phyloP scores from a whole-genome alignment of 2,329 filamentous ascomycete species.

The Pleurostoma richardsiae region DNA sequence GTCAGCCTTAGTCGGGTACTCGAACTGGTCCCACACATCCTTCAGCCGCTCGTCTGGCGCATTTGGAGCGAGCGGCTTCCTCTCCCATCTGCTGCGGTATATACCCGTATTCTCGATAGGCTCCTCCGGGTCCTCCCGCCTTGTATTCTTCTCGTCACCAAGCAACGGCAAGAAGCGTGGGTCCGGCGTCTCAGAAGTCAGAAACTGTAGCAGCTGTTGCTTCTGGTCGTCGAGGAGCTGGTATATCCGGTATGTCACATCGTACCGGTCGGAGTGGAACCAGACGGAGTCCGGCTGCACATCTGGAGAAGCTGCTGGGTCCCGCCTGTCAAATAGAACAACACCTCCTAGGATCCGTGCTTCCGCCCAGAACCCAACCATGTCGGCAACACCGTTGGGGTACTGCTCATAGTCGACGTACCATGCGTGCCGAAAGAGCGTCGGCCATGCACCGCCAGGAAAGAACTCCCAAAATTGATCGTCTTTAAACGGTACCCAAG shows the following conservation, averaged over 20 bases:
- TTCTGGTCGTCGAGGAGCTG: conserved; percentile 15
- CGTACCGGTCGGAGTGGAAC: conserved; percentile 11
- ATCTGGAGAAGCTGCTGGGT: not conserved
- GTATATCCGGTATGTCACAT: conserved; percentile 15
- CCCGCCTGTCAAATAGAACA: conserved; percentile 14
- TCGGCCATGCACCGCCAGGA: conserved; percentile 8
- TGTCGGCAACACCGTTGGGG: conserved; percentile 17
- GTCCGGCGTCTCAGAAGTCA: conserved; percentile 5
- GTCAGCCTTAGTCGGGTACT: not conserved
- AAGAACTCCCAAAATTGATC: not conserved
- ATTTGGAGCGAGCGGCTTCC: conserved; percentile 6
- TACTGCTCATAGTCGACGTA: conserved; percentile 21
- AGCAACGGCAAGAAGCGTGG: conserved; percentile 12
- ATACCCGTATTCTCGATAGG: conserved; percentile 14
- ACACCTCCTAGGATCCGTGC: conserved; percentile 18
- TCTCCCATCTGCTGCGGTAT: conserved; percentile 21
- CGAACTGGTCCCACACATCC: not conserved
- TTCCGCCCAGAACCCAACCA: conserved; percentile 23
- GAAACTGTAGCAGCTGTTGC: conserved; percentile 13
- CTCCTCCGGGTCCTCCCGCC: conserved; percentile 19
- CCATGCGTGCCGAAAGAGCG: conserved; percentile 18
- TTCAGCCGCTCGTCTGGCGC: not conserved
- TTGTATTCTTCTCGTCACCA: conserved; percentile 10
- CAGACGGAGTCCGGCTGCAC: conserved; percentile 10
- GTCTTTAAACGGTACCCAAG: conserved; percentile 14